Percentiles rank a stretch among this genome's conserved stretches.
Conservation (phyloP, 2,329 filamentous ascomycete genomes). For the Botrytis paeoniae region DNA sequence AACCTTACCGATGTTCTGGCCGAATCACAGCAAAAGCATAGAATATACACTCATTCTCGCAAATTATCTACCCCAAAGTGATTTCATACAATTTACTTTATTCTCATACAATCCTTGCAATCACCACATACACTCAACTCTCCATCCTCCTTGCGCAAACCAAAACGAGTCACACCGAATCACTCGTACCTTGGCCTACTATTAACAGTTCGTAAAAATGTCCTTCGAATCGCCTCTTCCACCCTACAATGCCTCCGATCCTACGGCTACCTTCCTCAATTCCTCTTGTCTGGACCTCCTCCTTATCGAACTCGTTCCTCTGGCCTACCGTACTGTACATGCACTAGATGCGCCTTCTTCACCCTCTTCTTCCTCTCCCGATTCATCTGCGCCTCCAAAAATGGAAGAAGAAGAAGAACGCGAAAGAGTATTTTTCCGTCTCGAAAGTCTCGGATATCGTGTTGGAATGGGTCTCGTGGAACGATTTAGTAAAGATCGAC, state of each 20-base stretch:
- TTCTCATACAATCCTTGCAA: neutral
- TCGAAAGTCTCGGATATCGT: slow-evolving; percentile 84
- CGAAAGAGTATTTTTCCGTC: slow-evolving; percentile 78
- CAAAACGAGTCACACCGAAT: neutral
- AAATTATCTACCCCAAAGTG: neutral
- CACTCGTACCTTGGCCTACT: neutral
- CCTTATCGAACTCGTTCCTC: slow-evolving; percentile 92
- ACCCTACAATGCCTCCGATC: slow-evolving; percentile 69
- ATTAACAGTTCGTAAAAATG: slow-evolving; percentile 46
- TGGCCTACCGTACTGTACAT: slow-evolving; percentile 81
- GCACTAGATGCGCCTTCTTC: slow-evolving; percentile 52
- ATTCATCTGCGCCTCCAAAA: slow-evolving; percentile 28
- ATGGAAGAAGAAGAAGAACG: slow-evolving; percentile 76
- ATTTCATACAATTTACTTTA: neutral
- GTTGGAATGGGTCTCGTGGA: slow-evolving; percentile 92
- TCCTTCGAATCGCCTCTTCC: slow-evolving; percentile 70
- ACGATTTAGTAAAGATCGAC: slow-evolving; percentile 77
- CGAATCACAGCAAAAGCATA: neutral
- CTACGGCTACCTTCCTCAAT: slow-evolving; percentile 71
- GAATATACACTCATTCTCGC: neutral
- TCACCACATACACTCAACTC: neutral
- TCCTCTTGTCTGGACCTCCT: slow-evolving; percentile 89
- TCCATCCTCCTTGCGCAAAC: neutral
- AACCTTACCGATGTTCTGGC: neutral
- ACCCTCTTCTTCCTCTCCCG: neutral